phyloP scores from a whole-genome alignment of 306 rosid genomes.

The Astragalus glycyphyllos region DNA sequence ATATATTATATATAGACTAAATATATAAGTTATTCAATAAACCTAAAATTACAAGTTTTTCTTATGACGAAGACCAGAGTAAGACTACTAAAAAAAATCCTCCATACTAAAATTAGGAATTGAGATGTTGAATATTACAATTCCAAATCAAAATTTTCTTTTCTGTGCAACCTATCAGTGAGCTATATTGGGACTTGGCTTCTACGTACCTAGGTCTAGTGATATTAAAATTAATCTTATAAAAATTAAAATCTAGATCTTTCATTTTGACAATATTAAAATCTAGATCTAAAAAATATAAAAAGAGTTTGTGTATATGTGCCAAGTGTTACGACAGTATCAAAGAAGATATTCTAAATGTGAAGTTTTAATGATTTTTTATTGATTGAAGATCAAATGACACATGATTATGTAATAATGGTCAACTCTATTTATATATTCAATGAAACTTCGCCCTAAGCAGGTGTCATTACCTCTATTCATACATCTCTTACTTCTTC shows the following conservation, averaged over 20 bases:
- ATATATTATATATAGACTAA: too few relatives aligned
- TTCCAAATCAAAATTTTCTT: too few relatives aligned
- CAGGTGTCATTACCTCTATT: neutral
- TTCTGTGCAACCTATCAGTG: neutral
- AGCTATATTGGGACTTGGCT: neutral
- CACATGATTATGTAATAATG: constrained; percentile 46
- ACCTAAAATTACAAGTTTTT: too few relatives aligned
- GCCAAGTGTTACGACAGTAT: constrained; percentile 41
- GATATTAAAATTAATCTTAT: too few relatives aligned
- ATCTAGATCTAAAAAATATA: constrained; percentile 17
- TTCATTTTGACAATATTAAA: too few relatives aligned
- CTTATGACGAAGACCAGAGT: too few relatives aligned
- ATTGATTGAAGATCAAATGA: constrained; percentile 33
- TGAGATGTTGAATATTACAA: too few relatives aligned
- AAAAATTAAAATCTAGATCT: constrained; percentile 22
- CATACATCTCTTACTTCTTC: constrained; percentile 35
- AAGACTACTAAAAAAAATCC: too few relatives aligned
- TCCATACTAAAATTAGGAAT: too few relatives aligned
- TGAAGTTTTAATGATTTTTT: constrained; percentile 3
- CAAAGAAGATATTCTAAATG: constrained; percentile 34
- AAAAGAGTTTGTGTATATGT: neutral
- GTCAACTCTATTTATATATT: constrained; percentile 43
- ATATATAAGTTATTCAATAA: too few relatives aligned
- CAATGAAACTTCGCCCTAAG: constrained; percentile 25
- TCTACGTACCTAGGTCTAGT: neutral